phyloP scores from a whole-genome alignment of 805 yeast genomes.

The Starmerella khaoyaiensis region DNA sequence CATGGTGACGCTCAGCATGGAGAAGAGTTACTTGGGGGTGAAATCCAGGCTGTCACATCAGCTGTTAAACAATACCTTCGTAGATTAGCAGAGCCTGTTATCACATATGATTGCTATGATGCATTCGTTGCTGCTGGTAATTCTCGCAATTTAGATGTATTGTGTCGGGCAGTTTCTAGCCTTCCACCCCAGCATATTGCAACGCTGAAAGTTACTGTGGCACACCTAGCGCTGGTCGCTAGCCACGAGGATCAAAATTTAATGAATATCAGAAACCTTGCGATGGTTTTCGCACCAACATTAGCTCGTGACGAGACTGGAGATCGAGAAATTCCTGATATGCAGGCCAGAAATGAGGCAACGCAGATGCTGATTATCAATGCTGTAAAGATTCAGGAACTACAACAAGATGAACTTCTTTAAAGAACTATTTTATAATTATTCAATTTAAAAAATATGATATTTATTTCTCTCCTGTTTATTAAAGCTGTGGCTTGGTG shows the following conservation, averaged over 20 bases:
- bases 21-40: constrained; percentile 37
- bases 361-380: constrained; percentile 51
- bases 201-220: constrained; percentile 43
- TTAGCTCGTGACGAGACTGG: constrained; percentile 67
- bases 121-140: constrained; percentile 45
- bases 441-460: background rate
- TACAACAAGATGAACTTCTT: no score
- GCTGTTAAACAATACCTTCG: constrained; percentile 79
- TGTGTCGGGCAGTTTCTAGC: constrained; percentile 35
- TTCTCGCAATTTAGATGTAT: constrained; percentile 30
- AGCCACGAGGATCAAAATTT: constrained; percentile 44
- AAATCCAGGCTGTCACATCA: constrained; percentile 75
- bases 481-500: constrained; percentile 33
- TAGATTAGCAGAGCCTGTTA: constrained; percentile 71
- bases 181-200: constrained; percentile 59
- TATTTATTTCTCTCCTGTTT: background rate
- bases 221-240: constrained; percentile 54
- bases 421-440: no score
- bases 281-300: constrained; percentile 93
- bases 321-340: constrained; percentile 71
- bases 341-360: constrained; percentile 63
- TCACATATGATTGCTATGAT: constrained; percentile 57
- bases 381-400: constrained; percentile 3
- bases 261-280: constrained; percentile 71
- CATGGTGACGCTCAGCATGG: constrained; percentile 22